Conservation (phyloP, 2,329 filamentous ascomycete species). For the Macroventuria anomochaeta region DNA sequence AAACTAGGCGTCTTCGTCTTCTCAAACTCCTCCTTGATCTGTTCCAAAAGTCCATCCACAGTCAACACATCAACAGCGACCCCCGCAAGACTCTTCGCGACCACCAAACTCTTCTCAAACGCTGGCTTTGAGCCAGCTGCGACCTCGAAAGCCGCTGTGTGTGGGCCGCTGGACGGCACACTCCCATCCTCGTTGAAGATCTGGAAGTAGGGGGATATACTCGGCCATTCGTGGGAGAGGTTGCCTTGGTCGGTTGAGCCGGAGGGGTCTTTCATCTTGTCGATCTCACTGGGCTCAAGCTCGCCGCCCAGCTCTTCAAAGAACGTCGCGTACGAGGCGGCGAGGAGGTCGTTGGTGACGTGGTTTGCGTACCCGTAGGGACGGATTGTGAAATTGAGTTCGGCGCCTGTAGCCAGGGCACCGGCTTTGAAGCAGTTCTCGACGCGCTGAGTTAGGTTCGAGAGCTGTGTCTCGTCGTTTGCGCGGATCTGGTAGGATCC, state of each 20-base stretch:
- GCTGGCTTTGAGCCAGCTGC: conserved; percentile 18
- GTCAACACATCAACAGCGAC: conserved; percentile 21
- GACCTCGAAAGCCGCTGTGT: conserved; percentile 22
- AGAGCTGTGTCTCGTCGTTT: conserved; percentile 15
- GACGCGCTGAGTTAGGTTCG: conserved; percentile 13
- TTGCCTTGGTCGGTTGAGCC: conserved; percentile 27
- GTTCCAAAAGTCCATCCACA: conserved; percentile 19
- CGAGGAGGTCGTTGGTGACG: conserved; percentile 21
- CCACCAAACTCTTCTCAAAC: conserved; percentile 23
- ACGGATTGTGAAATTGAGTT: conserved; percentile 20
- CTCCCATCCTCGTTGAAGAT: conserved; percentile 23
- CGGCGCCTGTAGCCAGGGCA: conserved; percentile 16
- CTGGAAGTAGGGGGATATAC: conserved; percentile 24
- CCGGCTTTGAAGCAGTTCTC: conserved; percentile 23
- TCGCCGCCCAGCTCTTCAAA: conserved; percentile 9
- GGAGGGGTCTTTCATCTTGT: conserved; percentile 12
- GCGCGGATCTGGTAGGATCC: conserved; percentile 21
- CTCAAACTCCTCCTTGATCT: conserved; percentile 21
- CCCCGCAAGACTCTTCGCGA: conserved; percentile 22
- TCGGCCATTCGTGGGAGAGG: conserved; percentile 23
- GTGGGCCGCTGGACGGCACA: conserved; percentile 18
- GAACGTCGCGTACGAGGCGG: conserved; percentile 8
- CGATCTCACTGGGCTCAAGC: neutral
- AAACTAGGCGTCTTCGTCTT: neutral
- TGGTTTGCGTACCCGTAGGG: conserved; percentile 22